Conservation (phyloP, 1,284 basidiomycete species). For the Ustilago crameri region DNA sequence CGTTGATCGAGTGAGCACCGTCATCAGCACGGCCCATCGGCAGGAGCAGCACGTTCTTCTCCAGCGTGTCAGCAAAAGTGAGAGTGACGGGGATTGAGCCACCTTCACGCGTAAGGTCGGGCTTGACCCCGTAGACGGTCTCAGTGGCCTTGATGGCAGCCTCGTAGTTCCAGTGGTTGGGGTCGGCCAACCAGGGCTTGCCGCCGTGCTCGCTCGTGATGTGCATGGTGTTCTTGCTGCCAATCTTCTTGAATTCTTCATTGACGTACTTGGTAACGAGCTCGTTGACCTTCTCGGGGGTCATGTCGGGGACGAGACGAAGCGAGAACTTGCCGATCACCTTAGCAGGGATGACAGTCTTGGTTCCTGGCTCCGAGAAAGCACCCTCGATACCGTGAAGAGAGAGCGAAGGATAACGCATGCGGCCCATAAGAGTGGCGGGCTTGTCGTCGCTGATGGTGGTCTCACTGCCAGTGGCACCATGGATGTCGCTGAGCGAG, state of each 20-base stretch:
- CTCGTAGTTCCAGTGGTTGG: constrained; percentile 89
- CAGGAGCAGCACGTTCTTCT: constrained; percentile 78
- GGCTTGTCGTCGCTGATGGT: constrained; percentile 84
- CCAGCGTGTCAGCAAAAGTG: constrained; percentile 82
- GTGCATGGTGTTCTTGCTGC: constrained; percentile 65
- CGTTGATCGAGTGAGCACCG: constrained; percentile 92
- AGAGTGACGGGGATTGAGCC: constrained; percentile 96
- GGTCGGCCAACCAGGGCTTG: constrained; percentile 67
- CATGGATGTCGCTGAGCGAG: constrained; percentile 77
- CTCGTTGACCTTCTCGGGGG: constrained; percentile 70
- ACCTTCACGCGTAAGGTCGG: constrained; percentile 91
- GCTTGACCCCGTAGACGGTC: constrained; percentile 82
- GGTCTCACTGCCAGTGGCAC: constrained; percentile 80
- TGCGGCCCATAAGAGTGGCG: constrained; percentile 84
- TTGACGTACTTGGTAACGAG: constrained; percentile 63
- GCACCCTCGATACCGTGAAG: constrained; percentile 98
- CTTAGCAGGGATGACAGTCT: constrained; percentile 94
- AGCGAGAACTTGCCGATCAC: constrained; percentile 75
- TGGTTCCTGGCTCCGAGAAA: constrained; percentile 76
- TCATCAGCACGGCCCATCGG: constrained; percentile 83
- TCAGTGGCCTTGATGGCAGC: constrained; percentile 87
- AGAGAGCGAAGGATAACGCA: constrained; percentile 81
- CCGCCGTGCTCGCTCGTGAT: constrained; percentile 61
- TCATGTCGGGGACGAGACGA: constrained; percentile 85
- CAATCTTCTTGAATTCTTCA: constrained; percentile 61